Evolutionary conservation across 2,329 filamentous ascomycete genomes (phyloP), one percentile per base, ranked within the genome.

Genomic region (Trichoderma guizhouense): DNA sequence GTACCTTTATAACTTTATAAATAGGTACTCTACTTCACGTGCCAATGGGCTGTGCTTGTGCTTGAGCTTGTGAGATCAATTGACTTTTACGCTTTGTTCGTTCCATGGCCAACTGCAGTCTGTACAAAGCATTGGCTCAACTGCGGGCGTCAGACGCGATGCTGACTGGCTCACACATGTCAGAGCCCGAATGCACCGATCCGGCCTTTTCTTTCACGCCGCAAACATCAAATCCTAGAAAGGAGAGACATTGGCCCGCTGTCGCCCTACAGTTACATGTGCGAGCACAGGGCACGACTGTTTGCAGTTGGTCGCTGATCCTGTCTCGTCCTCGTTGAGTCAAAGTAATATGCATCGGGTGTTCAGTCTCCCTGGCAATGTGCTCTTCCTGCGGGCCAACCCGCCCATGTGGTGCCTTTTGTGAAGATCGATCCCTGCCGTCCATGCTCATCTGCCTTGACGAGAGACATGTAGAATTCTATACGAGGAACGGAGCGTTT

Each of bases 221-320:
- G 62, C 26, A 58, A 47, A 66, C 69, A 36, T 71, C 62, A 26
- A 24, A 43, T 47, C 58, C 60, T 64, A 21, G 47, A 64, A 63
- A 71, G 58, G 47, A 71, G 68, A 71, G 68, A 71, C 68, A 71
- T 61, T 69, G 53, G 24, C 24, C 68, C 24, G 43, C 34, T 14
- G 21, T 72, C 71, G 61, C 72, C 76, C 67, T 71, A 24, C 32
- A n/a, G 11, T 30, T 14, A 21, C 30, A 4, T 7, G 5, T 60
- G 3, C 57, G 6, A 14, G 18, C 15, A 14, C 30, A n/a, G 30
- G 39, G 39, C 39, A 43, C 39, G 39, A 43, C 32, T 60, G 5
- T 53, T 53, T 57, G 24, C 18, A 47, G 68, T 72, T 74, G 72
- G 66, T 72, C 67, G 72, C 72, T 72, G 76, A 76, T 77, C 76